Base-by-base conservation (phyloP, 2,329 filamentous ascomycete species). In the Pseudocercospora eumusae region DNA sequence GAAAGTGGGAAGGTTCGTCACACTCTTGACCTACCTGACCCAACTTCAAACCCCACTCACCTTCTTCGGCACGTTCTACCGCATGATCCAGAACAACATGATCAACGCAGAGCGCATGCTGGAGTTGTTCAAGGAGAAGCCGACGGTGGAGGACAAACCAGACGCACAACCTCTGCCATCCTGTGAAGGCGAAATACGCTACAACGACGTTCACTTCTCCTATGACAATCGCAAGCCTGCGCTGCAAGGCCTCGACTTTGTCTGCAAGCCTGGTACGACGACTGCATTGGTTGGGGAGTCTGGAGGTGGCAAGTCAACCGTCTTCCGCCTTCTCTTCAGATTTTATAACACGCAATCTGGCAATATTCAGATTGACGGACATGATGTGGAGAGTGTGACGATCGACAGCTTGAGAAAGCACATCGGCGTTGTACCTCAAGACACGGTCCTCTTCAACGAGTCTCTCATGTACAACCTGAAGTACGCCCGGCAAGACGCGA, bases 251-350 rank as follows among this genome's bases (percentile, higher is more conserved):
- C 83, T 99, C 54, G 88, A 85, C 66, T 98, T 99, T 76, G 88
- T 89, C 66, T 97, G 93, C 75, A 80, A 81, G 18, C 93, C 95
- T 1, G 95, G 95, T 57, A 97, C 92, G 0, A 98, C 93, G 0
- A 99, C 93, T 5, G 95, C 95, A 0, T 88, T 99, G 66, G 95
- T 99, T 18, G 95, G 95, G 66, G 93, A 98, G 76, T 98, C 93
- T 31, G 95, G 95, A 50, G 95, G 95, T 62, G 95, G 95, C 68
- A 99, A 99, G 77, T 98, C 93, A 2, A 99, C 95, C 0, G 85
- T 99, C 25, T 97, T 99, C 81, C 89, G 95, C 56, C 84, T 98
- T 54, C 87, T 99, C 75, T 98, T 96, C 82, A 90, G 95, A 18
- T 99, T 97, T 77, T 99, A 98, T 81, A 96, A 97, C 73, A 86